Conservation (phyloP, 371 early-diverging fungal species). For the Mortierella sp. region DNA sequence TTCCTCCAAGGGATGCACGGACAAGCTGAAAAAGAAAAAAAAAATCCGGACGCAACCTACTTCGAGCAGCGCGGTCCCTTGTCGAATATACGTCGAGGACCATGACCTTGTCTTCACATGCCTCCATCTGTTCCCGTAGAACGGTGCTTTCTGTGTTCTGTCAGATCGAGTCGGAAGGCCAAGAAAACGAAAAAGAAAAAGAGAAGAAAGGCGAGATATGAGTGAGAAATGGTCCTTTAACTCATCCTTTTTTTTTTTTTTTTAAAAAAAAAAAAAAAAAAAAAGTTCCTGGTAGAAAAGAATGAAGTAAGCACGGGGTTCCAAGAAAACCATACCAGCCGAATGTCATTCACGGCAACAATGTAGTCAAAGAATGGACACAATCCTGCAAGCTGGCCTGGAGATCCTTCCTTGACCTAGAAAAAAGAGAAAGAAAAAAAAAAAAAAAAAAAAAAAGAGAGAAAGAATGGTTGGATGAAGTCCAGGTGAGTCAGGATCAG, state of each 20-base stretch:
- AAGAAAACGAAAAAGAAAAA: background rate
- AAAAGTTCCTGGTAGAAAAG: background rate
- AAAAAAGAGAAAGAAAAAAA: background rate
- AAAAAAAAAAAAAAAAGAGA: slow-evolving; percentile 1
- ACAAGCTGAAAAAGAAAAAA: background rate
- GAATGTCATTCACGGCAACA: slow-evolving; percentile 64
- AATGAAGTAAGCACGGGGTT: background rate
- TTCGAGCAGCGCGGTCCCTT: slow-evolving; percentile 67
- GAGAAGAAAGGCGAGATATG: background rate
- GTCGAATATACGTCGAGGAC: slow-evolving; percentile 66
- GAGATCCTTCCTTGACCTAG: slow-evolving; percentile 70
- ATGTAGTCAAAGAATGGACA: slow-evolving; percentile 79
- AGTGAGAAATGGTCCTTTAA: too few species aligned
- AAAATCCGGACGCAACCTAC: slow-evolving; percentile 38
- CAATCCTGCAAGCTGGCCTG: slow-evolving; percentile 71
- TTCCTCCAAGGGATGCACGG: background rate
- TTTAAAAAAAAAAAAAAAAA: background rate
- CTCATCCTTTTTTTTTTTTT: too few species aligned
- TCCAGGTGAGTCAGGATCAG: background rate
- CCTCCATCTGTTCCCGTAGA: slow-evolving; percentile 54
- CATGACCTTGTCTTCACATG: slow-evolving; percentile 59
- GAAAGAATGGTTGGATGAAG: background rate
- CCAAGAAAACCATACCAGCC: slow-evolving; percentile 50
- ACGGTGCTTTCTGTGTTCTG: slow-evolving; percentile 56
- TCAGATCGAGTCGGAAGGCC: background rate